These are phyloP conservation scores for Bipolaris victoriae DNA, from an alignment of 2,329 filamentous ascomycete genomes.

Conservation along the genomic window DNA sequence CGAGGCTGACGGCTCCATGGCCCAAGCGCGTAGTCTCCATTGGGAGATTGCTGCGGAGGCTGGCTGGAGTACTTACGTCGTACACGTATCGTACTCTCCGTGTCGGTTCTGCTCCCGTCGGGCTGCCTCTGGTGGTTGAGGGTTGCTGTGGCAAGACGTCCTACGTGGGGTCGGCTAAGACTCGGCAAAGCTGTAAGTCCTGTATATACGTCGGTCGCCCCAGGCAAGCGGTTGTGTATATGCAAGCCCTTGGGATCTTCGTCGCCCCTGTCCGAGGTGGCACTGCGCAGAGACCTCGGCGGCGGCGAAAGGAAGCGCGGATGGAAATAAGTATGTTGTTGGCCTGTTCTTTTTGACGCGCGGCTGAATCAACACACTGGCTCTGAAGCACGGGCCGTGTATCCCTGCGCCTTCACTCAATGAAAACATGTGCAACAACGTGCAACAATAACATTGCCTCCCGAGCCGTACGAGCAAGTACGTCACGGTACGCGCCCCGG, in stretches of 20 bases:
- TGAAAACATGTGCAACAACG: conserved; percentile 7
- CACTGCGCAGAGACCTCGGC: conserved; percentile 2
- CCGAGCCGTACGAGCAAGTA: conserved; percentile 7
- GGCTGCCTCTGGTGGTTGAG: conserved; percentile 1
- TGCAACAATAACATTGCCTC: conserved; percentile 7
- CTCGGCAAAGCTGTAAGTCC: conserved; percentile 3
- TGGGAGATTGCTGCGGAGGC: neutral
- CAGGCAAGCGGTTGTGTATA: neutral
- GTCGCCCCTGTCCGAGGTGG: neutral
- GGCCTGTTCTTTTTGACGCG: conserved; percentile 5
- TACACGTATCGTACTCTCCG: conserved; percentile 6
- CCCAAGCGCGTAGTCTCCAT: neutral
- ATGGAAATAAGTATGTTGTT: neutral
- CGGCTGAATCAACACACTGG: conserved; percentile 3
- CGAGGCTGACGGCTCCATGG: neutral
- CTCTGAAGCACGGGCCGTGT: neutral
- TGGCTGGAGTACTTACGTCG: conserved; percentile 1
- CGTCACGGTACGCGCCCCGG: conserved; percentile 7
- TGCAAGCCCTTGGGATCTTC: neutral
- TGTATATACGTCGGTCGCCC: neutral
- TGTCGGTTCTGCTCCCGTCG: conserved; percentile 5
- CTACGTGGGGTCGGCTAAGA: conserved; percentile 4
- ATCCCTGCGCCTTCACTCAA: neutral
- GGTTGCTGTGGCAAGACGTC: conserved; percentile 3
- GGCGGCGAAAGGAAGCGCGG: neutral